Base-by-base conservation (phyloP, 305 asterid genomes). In the Plantago lanceolata region DNA sequence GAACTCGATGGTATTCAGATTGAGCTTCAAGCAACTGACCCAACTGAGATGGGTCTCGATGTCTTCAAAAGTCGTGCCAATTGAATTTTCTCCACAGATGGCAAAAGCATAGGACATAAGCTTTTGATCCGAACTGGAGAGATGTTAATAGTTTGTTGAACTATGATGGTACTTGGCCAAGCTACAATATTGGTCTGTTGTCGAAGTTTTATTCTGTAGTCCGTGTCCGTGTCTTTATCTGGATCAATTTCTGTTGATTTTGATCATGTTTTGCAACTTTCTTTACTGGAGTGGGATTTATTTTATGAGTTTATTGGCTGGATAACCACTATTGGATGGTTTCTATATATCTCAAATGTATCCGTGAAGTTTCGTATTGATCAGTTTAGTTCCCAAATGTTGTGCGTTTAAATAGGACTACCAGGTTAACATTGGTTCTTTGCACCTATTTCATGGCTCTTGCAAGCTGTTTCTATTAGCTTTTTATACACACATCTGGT, bases 1-100 rank as follows among this genome's bases (percentile, higher is more conserved):
- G 89, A 86, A 68, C 60, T 86, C 13, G 91, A 86, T 28, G 95
- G 94, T 49, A 80, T 86, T 69, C 94, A 86, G 82, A 74, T 86
- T 13, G 90, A 86, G 83, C 82, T 84, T 56, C 91, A 86, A 73
- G 95, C 95, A 28, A 86, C 95, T 24, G 95, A 87, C 65, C 87
- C 92, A n/a, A 79, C 86, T 56, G 92, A 87, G 71, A 81, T 84
- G 89, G 84, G 80, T 61, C 84, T 84, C 12, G 92, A 87, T 50
- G 89, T 84, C 59, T 79, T 87, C 81, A 82, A 71, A 65, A 82
- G 86, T 70, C 92, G 94, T 21, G 89, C 80, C 65, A 83, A 73
- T 64, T 78, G 28, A 73, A 78, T 55, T 48, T n/a, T 57, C 74
- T 75, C 59, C 57, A n/a, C 69, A 61, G 59, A 59, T 71, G 57